Percentiles rank a stretch among this genome's conserved stretches.
Conservation (phyloP, 169 alveolate genomes). For the Plasmodium knowlesi region DNA sequence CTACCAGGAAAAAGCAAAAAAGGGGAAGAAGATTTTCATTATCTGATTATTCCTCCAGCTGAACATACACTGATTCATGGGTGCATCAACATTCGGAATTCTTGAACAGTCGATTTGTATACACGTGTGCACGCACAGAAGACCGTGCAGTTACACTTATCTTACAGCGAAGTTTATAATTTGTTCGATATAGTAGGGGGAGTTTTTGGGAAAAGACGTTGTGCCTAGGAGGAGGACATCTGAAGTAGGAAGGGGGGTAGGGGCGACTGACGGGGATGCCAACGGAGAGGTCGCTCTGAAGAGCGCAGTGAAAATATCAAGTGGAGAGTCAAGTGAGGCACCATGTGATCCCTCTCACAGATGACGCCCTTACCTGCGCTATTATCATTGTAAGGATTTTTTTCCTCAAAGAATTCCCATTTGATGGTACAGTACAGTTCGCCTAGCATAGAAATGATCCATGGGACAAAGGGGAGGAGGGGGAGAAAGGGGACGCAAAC, state of each 20-base stretch:
- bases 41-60: neutral
- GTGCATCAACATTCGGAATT: neutral
- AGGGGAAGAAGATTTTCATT: neutral
- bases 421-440: constrained; percentile 61
- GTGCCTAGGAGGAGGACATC: constrained; percentile 65
- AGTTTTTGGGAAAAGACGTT: constrained; percentile 52
- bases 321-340: neutral
- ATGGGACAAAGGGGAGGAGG: neutral
- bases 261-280: neutral
- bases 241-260: neutral
- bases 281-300: neutral
- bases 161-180: constrained; percentile 72
- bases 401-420: constrained; percentile 76
- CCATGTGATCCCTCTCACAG: neutral
- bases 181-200: constrained; percentile 67
- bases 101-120: neutral
- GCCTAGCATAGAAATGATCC: constrained; percentile 14
- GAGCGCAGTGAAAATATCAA: too few relatives aligned
- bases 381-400: constrained; percentile 75
- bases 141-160: neutral
- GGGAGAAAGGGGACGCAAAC: neutral
- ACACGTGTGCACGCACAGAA: neutral
- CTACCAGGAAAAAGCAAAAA: constrained; percentile 5
- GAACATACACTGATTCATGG: neutral
- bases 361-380: constrained; percentile 44